Evolutionary conservation across 441 rosid species (phyloP), one percentile per base, ranked within the genome.

Genomic region (Lepidium campestre): DNA sequence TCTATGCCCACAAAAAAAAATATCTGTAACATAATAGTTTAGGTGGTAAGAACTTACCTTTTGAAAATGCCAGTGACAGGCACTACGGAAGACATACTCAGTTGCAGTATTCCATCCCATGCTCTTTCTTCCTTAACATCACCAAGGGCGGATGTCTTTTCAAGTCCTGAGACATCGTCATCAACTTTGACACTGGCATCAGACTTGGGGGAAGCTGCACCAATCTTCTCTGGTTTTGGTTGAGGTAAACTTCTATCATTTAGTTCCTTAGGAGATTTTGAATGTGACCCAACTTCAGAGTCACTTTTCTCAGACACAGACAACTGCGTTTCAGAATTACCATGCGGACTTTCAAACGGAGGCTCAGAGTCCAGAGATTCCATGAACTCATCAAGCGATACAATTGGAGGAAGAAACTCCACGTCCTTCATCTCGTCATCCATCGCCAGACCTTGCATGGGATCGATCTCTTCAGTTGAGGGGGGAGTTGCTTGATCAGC

Each of bases 331-430:
- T 64, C 86, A 63, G 72, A 77, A 49, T 62, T 23, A 55, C 65
- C 61, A 7, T 82, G 84, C 18, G 83, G 78, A 74, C 78, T 80
- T 77, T 82, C 89, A 83, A 89, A 91, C 6, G 97, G 96, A 15
- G 97, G 97, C 72, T 94, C 97, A 4, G 96, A 72, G 77, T 86
- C 80, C 67, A 94, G 85, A 35, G 96, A 91, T 72, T 89, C 86
- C 96, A 94, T 89, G 75, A 94, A 94, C 67, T 94, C 99, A 59
- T 94, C 96, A 54, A 94, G 87, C 15, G 99, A 89, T 56, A 87
- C 97, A 76, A 93, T 89, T 25, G 97, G 96, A 71, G 96, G 92
- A 80, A 87, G 99, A 83, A 85, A 81, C 42, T 77, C 94, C 12
- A 81, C 77, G 72, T 88, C 92, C 75, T 89, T 86, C 74, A 89